Evolutionary conservation across 345 rosid species (phyloP).

Genomic region (Pistacia vera): DNA sequence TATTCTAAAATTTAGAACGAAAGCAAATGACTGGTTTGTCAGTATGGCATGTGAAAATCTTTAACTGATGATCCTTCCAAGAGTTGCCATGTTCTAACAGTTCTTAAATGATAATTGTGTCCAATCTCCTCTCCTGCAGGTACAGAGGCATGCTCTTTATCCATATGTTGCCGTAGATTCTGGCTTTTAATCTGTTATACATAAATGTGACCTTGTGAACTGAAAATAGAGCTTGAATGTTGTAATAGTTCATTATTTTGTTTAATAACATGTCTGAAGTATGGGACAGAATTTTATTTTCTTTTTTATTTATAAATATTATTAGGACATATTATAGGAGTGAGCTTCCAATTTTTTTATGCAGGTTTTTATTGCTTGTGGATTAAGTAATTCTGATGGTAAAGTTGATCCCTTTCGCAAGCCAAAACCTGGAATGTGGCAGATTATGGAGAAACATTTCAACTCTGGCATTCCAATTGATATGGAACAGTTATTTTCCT

Average conservation of each 20-base stretch:
- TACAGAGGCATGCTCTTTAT: not conserved
- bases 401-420: constrained; percentile 75
- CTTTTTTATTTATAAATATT: constrained; percentile 3
- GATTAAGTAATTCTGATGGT: constrained; percentile 46
- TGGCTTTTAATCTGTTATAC: not conserved
- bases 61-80: not conserved
- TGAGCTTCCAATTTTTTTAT: constrained; percentile 13
- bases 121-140: not conserved
- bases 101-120: not conserved
- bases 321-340: not conserved
- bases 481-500: constrained; percentile 65
- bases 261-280: not conserved
- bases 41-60: not conserved
- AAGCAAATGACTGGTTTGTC: not conserved
- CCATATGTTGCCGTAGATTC: not conserved
- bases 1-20: not conserved
- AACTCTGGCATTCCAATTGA: constrained; percentile 82
- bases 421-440: constrained; percentile 95
- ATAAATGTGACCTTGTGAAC: not conserved
- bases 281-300: not conserved
- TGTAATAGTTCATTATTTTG: not conserved
- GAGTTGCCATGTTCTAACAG: not conserved
- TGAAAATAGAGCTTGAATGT: not conserved
- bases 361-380: constrained; percentile 94
- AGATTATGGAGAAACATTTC: constrained; percentile 74